Conservation (phyloP, 768 basidiomycete genomes). For the Leucosporidium creatinivorum region DNA sequence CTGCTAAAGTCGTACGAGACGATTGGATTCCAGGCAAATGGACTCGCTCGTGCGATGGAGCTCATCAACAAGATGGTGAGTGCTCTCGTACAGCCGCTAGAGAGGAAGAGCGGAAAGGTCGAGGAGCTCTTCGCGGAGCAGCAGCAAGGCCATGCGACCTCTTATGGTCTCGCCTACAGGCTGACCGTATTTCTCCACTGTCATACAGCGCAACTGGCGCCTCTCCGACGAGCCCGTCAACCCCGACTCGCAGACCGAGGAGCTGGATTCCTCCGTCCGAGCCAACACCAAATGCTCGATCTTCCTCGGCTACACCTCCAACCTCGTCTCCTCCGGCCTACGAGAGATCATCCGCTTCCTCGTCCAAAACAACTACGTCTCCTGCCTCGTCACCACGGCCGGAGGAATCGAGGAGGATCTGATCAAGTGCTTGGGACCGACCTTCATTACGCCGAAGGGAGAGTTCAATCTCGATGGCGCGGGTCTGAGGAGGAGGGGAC, state of each 20-base stretch:
- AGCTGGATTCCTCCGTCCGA: slow-evolving; percentile 55
- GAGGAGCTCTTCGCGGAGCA: neutral
- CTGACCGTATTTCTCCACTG: neutral
- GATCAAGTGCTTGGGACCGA: slow-evolving; percentile 96
- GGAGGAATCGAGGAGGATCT: slow-evolving; percentile 99
- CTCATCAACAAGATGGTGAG: slow-evolving; percentile 89
- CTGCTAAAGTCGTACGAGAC: slow-evolving; percentile 73
- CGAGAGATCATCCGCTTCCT: slow-evolving; percentile 87
- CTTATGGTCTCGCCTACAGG: neutral
- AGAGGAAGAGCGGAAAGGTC: neutral
- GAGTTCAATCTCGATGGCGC: slow-evolving; percentile 82
- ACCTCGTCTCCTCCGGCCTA: slow-evolving; percentile 93
- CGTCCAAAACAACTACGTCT: slow-evolving; percentile 84
- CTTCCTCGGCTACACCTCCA: slow-evolving; percentile 97
- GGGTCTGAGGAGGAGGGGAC: slow-evolving; percentile 72
- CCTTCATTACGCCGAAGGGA: slow-evolving; percentile 70
- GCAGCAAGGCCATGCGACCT: neutral
- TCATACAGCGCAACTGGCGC: slow-evolving; percentile 69
- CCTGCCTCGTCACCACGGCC: slow-evolving; percentile 88
- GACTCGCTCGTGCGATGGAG: slow-evolving; percentile 75
- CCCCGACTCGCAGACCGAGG: slow-evolving; percentile 61
- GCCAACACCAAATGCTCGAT: slow-evolving; percentile 70
- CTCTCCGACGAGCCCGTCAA: slow-evolving; percentile 71
- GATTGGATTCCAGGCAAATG: slow-evolving; percentile 97
- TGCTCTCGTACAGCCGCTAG: neutral